Evolutionary conservation across 306 rosid genomes (phyloP), one percentile per base, ranked within the genome.

Genomic region (Neltuma alba): DNA sequence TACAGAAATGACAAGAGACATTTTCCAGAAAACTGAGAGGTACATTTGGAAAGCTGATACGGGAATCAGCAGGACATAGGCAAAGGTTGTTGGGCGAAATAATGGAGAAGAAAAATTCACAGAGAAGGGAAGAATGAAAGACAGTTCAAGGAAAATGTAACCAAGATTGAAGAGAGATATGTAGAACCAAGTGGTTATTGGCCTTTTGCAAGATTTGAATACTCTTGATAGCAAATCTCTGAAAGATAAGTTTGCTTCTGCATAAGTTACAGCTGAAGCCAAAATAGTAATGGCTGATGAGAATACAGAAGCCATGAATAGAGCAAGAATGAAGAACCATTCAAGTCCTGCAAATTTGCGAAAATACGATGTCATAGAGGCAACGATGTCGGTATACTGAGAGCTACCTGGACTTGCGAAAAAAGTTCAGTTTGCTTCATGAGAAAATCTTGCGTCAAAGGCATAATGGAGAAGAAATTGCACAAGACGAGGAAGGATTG

Each of bases 1-100:
- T 5, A 78, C 70, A 0, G 83, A 62, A 69, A 81, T 68, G 21
- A 74, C 83, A 27, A 85, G 20, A 8, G 79, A 79, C n/a, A 85
- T n/a, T 10, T n/a, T 52, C 85, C 83, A 85, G 13, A 40, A 70
- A 62, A 85, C 66, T 25, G 76, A 27, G 3, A 81, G 23, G 30
- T 81, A 81, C 21, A 30, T 10, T 27, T 31, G 33, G 58, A 78
- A 75, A 50, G 42, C 6, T 25, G 34, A 9, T 10, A 25, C 65
- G 36, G 9, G n/a, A 10, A 27, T 27, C 15, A 61, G 4, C 3
- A 70, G 0, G 8, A 45, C 10, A 13, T 68, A 23, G 5, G 12
- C 20, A 21, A 40, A 21, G 18, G 9, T 11, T 68, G 50, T 6
- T n/a, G n/a, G 54, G 54, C 11, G 52, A 68, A 16, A 68, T 21